Conservation (phyloP, 305 asterid genomes). For the Fraxinus sp. region DNA sequence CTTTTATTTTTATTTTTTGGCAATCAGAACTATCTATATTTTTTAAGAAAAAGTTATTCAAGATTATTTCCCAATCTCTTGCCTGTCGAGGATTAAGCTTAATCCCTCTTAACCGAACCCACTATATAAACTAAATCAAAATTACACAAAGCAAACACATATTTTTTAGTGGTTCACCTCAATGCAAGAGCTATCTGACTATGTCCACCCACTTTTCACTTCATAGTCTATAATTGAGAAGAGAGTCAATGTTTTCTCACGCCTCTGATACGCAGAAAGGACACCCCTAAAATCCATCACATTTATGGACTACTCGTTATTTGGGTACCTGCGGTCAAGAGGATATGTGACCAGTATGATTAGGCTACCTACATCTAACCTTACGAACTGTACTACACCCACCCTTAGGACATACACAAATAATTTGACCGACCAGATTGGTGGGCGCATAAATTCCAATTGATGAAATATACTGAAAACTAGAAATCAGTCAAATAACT, state of each 20-base stretch:
- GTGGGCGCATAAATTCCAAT: neutral
- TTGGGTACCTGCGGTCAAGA: neutral
- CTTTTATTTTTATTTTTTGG: neutral
- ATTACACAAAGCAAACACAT: neutral
- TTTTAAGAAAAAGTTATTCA: neutral
- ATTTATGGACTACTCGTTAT: neutral
- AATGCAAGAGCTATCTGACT: neutral
- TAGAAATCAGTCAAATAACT: neutral
- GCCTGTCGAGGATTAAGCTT: neutral
- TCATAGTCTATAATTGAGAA: neutral
- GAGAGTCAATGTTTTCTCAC: neutral
- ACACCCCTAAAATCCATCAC: neutral
- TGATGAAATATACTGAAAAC: neutral
- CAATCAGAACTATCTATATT: constrained; percentile 1
- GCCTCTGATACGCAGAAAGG: neutral
- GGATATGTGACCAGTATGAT: neutral
- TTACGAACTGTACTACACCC: neutral
- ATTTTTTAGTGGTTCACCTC: neutral
- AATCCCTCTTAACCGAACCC: neutral
- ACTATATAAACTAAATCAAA: neutral
- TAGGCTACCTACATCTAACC: neutral
- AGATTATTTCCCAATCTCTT: neutral
- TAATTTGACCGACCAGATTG: neutral
- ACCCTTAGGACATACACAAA: neutral
- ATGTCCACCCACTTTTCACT: neutral